Evolutionary conservation across 257 asterid species (phyloP), one percentile per base, ranked within the genome.

Genomic region (Avicennia marina): DNA sequence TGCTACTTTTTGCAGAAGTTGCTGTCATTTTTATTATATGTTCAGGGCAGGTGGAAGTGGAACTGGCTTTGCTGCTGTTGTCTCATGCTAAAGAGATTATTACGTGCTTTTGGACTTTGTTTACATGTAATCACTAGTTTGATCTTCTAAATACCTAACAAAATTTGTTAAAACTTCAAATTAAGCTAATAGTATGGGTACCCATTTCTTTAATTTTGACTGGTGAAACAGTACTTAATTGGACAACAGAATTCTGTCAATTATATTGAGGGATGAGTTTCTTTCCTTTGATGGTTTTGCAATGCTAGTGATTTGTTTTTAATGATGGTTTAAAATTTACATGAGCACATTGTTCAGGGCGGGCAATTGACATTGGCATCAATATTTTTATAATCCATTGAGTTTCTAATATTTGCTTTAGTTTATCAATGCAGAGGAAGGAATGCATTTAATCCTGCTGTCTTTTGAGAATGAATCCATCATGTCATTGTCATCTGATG

Each of bases 31-130:
- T 41, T 32, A 2, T 53, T 27, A 7, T 53, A 38, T 45, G 12
- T 40, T 54, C 33, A n/a, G n/a, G n/a, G n/a, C n/a, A n/a, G n/a
- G n/a, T 12, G 63, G 25, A 15, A 22, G 34, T 46, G 44, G 24
- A 17, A 31, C 58, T 52, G 31, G 31, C 19, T 50, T 22, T 43
- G 57, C 13, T 59, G 69, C 59, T 22, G 31, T 58, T 53, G 64
- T 41, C 51, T 22, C n/a, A 29, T 19, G 26, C 52, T 45, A 24
- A 9, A 1, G 38, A 27, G 21, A 16, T 15, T 6, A 51, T 4
- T 46, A n/a, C 39, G 19, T 29, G 41, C 43, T 18, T 45, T 18
- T 34, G 20, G 44, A 29, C 52, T 42, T 29, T 55, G 19, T 18
- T 36, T 45, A 27, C 11, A 18, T 17, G 16, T 16, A 2, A 26